Evolutionary conservation across 208 protist species (phyloP).

Genomic region (Trypanosoma caninum): DNA sequence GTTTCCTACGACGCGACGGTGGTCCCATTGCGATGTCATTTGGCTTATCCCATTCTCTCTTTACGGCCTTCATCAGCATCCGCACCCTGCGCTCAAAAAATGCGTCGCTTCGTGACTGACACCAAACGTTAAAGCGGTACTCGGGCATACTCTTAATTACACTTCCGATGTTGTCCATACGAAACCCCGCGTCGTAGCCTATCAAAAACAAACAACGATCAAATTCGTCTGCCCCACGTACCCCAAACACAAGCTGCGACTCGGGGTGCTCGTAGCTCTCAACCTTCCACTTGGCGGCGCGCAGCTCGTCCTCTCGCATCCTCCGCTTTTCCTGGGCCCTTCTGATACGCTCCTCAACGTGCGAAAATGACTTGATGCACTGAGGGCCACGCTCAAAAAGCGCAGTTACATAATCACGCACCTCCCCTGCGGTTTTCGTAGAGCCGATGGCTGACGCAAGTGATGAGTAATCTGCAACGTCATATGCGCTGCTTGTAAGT

Average conservation of each 20-base stretch:
- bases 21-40: slow-evolving; percentile 6
- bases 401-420: slow-evolving; percentile 76
- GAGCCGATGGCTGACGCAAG: slow-evolving; percentile 29
- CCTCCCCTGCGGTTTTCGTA: slow-evolving; percentile 69
- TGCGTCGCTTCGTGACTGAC: slow-evolving; percentile 47
- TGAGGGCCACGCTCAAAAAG: slow-evolving; percentile 73
- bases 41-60: slow-evolving; percentile 68
- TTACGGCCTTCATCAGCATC: slow-evolving; percentile 54
- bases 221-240: slow-evolving; percentile 30
- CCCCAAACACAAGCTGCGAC: slow-evolving; percentile 50
- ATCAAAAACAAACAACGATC: slow-evolving; percentile 74
- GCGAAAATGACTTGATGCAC: slow-evolving; percentile 63
- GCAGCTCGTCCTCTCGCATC: slow-evolving; percentile 45
- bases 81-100: slow-evolving; percentile 64
- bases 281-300: slow-evolving; percentile 80
- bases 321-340: slow-evolving; percentile 39
- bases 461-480: slow-evolving; percentile 59
- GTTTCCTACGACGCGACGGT: slow-evolving; percentile 6
- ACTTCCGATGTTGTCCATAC: slow-evolving; percentile 29
- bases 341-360: slow-evolving; percentile 53
- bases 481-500: slow-evolving; percentile 47
- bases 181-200: slow-evolving; percentile 69
- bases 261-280: slow-evolving; percentile 67
- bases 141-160: slow-evolving; percentile 52
- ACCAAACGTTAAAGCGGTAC: slow-evolving; percentile 84